phyloP scores from a whole-genome alignment of 108 stramenopile genomes.

The Fragilaria crotonensis region DNA sequence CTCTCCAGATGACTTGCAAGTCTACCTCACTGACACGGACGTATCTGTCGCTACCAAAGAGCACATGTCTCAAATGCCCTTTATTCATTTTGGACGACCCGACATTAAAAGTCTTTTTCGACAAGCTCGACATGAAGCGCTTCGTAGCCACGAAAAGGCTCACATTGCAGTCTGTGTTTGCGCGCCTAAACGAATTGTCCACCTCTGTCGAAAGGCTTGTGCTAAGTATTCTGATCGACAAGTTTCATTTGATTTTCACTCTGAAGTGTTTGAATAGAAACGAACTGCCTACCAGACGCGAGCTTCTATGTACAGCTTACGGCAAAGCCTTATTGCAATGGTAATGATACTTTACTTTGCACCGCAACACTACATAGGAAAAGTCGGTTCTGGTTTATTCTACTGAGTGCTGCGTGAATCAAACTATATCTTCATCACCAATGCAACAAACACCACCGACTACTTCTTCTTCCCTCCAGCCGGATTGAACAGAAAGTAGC shows the following conservation, averaged over 20 bases:
- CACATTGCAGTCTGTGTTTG: slow-evolving; percentile 42
- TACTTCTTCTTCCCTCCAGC: slow-evolving; percentile 83
- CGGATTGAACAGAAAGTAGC: slow-evolving; percentile 82
- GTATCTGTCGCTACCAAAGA: not conserved
- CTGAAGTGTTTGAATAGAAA: slow-evolving; percentile 11
- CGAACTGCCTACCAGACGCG: too few species aligned
- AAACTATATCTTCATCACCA: too few species aligned
- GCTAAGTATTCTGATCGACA: slow-evolving; percentile 15
- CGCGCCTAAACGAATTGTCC: slow-evolving; percentile 19
- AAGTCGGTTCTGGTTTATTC: too few species aligned
- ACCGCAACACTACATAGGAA: too few species aligned
- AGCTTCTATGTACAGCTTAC: too few species aligned
- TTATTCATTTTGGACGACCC: slow-evolving; percentile 24
- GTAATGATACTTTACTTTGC: too few species aligned
- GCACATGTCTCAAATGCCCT: not conserved
- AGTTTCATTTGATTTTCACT: slow-evolving; percentile 27
- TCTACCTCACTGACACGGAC: slow-evolving; percentile 17
- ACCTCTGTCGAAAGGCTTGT: slow-evolving; percentile 13
- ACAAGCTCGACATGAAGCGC: slow-evolving; percentile 21
- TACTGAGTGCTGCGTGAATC: too few species aligned
- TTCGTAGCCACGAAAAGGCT: slow-evolving; percentile 7
- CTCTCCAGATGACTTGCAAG: slow-evolving; percentile 10
- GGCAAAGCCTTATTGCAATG: too few species aligned
- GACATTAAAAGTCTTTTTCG: slow-evolving; percentile 22
- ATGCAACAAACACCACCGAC: too few species aligned